phyloP scores from a whole-genome alignment of 2,329 filamentous ascomycete genomes.

The Alternaria ethzedia region DNA sequence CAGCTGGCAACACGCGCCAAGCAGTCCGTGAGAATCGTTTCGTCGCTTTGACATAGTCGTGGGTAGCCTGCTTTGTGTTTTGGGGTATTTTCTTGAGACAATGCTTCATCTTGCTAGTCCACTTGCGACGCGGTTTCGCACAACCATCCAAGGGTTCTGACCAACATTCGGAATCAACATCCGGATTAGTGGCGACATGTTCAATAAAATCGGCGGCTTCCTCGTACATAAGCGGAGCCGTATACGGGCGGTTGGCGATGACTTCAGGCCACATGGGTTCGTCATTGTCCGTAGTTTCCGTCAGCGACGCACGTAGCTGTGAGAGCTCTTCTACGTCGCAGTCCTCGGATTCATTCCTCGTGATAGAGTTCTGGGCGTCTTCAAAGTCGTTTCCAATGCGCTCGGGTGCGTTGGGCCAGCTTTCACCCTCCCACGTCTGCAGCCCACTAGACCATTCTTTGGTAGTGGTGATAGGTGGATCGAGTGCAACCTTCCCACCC shows the following conservation, averaged over 20 bases:
- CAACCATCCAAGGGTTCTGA: not conserved
- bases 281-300: not conserved
- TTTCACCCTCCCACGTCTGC: not conserved
- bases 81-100: not conserved
- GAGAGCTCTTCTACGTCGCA: not conserved
- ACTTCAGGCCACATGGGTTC: not conserved
- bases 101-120: not conserved
- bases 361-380: not conserved
- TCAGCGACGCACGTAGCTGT: not conserved
- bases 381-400: not conserved
- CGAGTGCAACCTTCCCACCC: not conserved
- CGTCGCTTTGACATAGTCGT: not conserved
- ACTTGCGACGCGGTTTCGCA: not conserved
- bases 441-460: not conserved
- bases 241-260: not conserved
- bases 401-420: not conserved
- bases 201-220: not conserved
- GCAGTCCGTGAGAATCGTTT: not conserved
- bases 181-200: not conserved
- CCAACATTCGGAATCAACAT: not conserved
- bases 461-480: not conserved
- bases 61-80: not conserved
- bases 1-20: not conserved
- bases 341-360: not conserved
- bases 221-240: not conserved